Evolutionary conservation across 2,329 filamentous ascomycete species (phyloP), one percentile per base, ranked within the genome.

Genomic region (Trichoderma simmonsii): DNA sequence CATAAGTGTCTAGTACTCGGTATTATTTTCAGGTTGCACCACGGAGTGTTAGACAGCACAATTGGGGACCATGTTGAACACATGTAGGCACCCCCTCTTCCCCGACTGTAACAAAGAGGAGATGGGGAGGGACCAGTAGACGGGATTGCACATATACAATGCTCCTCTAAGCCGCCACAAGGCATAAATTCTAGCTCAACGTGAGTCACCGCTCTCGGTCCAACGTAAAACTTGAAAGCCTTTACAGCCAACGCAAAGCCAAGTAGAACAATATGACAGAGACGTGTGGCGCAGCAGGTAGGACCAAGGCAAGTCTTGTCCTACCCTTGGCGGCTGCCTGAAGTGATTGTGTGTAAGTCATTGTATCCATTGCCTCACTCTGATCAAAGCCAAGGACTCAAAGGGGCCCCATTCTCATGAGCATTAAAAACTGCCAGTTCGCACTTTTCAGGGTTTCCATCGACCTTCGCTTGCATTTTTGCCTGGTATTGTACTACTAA

Each of bases 121-220:
- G 32, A 32, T 32, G 30, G 30, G 30, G 30, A 32, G 30, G 30
- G 30, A 32, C 30, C 6, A 32, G 30, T 32, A 32, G 32, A 34
- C 32, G 32, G 32, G 32, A 34, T 12, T 34, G 32, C 11, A 34
- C 32, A 34, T 34, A 12, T 34, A 34, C 32, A 3, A 34, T 34
- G 32, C 32, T 11, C 32, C 32, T 34, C 34, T 15, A 39, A 39
- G n/a, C 36, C 15, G 6, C 36, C 0, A 43, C 1, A 43, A 43
- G 36, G 36, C 36, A 43, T 18, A 1, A 43, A 43, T 4, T 43
- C 1, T 43, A 18, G 15, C 3, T 43, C 36, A 8, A 0, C 15
- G 1, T 43, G 6, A 43, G 1, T 8, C 0, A 0, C 36, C 15
- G 0, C 15, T 43, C 15, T 43, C 36, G 3, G 15, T 1, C 15